phyloP scores from a whole-genome alignment of 2,329 filamentous ascomycete genomes.

The Tolypocladium tundrense region DNA sequence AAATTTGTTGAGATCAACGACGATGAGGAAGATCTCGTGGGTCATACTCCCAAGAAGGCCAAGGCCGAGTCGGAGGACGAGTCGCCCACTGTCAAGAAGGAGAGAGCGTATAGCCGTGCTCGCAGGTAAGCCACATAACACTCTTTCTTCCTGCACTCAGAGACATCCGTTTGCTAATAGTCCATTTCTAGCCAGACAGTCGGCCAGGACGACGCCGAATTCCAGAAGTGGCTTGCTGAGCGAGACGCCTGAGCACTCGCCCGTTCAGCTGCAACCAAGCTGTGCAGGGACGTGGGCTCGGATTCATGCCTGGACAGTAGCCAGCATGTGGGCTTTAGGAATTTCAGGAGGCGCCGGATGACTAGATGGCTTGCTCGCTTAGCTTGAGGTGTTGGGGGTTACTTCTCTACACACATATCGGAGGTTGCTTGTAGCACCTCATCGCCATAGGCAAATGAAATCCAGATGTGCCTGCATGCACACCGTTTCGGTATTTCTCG shows the following conservation, averaged over 20 bases:
- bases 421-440: neutral
- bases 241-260: neutral
- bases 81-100: conserved; percentile 8
- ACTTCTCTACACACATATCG: too few species aligned
- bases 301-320: neutral
- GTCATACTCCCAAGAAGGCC: conserved; percentile 16
- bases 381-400: neutral
- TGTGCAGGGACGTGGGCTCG: neutral
- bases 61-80: conserved; percentile 16
- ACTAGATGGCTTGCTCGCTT: neutral
- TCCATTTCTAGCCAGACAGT: neutral
- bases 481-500: neutral
- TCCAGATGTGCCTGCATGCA: neutral
- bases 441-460: neutral
- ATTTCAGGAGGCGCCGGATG: neutral
- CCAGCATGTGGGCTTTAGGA: neutral
- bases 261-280: neutral
- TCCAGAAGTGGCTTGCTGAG: neutral
- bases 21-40: neutral
- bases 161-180: neutral
- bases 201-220: neutral
- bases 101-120: neutral
- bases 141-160: neutral
- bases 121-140: conserved; percentile 8
- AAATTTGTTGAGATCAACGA: conserved; percentile 5